A percentile compares a stretch with the other conserved stretches of the same genome.
These are phyloP conservation scores for Fusarium sp. DNA, from an alignment of 2,329 filamentous ascomycete genomes.

Conservation along the genomic window DNA sequence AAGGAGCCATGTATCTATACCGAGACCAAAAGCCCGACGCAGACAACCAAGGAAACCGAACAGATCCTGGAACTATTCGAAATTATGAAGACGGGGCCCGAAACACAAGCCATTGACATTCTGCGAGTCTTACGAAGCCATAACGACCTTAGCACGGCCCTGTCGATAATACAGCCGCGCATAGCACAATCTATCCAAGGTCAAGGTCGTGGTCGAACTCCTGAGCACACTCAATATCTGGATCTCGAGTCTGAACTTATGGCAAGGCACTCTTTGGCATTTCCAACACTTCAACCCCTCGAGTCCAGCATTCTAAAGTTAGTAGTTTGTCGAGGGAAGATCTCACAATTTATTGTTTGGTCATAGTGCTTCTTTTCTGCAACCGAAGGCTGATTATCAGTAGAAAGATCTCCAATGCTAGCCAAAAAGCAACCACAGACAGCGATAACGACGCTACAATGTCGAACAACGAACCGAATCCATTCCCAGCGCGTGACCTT, in stretches of 20 bases:
- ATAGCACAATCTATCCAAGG: not conserved
- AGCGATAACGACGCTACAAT: not conserved
- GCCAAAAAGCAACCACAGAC: not conserved
- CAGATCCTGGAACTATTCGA: constrained; percentile 26
- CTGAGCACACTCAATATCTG: constrained; percentile 5
- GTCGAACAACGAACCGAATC: constrained; percentile 4
- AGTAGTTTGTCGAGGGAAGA: not conserved
- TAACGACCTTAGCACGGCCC: constrained; percentile 5
- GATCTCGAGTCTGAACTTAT: constrained; percentile 32
- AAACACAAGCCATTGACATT: constrained; percentile 26
- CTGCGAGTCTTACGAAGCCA: constrained; percentile 22
- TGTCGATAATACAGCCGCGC: constrained; percentile 17
- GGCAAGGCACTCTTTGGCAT: constrained; percentile 26
- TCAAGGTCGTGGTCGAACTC: not conserved
- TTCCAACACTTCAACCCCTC: constrained; percentile 15
- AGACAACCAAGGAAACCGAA: constrained; percentile 20
- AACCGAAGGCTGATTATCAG: not conserved
- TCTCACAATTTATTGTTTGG: not conserved
- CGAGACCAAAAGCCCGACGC: constrained; percentile 7
- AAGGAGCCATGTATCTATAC: constrained; percentile 11
- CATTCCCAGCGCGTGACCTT: constrained; percentile 7
- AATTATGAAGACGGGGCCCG: constrained; percentile 11
- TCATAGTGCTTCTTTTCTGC: not conserved
- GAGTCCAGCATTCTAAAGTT: constrained; percentile 25
- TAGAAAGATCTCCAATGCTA: constrained; percentile 1